Conservation (phyloP, 2,329 filamentous ascomycete species). For the Orbilia brochopaga region DNA sequence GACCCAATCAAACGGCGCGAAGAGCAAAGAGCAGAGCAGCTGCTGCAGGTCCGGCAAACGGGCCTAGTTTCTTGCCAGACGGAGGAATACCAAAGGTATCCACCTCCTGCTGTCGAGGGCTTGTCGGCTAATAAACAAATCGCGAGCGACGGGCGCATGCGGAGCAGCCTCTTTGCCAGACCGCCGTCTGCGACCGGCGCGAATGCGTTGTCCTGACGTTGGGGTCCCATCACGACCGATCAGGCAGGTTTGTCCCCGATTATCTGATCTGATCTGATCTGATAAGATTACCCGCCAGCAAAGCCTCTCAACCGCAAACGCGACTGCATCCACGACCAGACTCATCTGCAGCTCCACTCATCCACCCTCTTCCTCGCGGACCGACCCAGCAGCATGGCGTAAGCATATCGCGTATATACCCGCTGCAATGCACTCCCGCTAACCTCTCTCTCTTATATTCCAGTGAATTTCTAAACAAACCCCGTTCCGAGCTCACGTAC, state of each 20-base stretch:
- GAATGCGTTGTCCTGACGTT: conserved; percentile 33
- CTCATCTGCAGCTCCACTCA: neutral
- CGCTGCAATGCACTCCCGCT: conserved; percentile 1
- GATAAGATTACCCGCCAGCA: conserved; percentile 37
- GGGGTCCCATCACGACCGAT: neutral
- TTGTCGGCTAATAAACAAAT: conserved; percentile 9
- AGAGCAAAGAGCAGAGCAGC: conserved; percentile 25
- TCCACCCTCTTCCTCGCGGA: conserved; percentile 5
- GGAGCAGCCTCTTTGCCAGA: neutral
- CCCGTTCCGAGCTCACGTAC: conserved; percentile 88
- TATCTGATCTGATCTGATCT: conserved; percentile 11
- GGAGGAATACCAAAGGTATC: no score
- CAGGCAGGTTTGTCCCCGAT: conserved; percentile 3
- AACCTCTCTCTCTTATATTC: conserved; percentile 10
- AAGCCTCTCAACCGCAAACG: conserved; percentile 47
- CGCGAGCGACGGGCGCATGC: neutral
- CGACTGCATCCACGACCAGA: conserved; percentile 31
- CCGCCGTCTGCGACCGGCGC: neutral
- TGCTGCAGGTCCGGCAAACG: no score
- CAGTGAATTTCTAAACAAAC: conserved; percentile 88
- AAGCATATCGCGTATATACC: conserved; percentile 9
- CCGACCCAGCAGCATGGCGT: conserved; percentile 38
- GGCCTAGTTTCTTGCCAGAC: no score
- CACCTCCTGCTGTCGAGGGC: neutral
- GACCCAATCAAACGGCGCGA: conserved; percentile 37